phyloP scores from a whole-genome alignment of 305 asterid genomes.

The Solanum hybrid region DNA sequence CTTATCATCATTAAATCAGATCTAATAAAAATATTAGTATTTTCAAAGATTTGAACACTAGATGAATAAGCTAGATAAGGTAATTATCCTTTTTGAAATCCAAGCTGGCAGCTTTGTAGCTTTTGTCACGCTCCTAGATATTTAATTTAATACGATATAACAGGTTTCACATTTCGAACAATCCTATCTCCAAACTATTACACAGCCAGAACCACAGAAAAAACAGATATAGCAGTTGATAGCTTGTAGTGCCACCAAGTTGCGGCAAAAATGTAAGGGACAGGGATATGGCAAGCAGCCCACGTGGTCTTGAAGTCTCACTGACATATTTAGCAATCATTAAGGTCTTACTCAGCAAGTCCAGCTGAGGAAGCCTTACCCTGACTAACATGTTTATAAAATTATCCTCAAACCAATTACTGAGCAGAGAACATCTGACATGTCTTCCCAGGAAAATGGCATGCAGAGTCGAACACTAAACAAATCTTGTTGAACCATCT shows the following conservation, averaged over 20 bases:
- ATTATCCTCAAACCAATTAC: background rate
- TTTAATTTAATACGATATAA: background rate
- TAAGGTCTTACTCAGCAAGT: background rate
- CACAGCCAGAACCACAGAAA: background rate
- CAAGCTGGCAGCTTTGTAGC: constrained; percentile 4
- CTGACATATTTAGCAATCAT: background rate
- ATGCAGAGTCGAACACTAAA: background rate
- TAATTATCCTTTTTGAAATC: background rate
- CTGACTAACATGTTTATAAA: background rate
- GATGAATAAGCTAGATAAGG: background rate
- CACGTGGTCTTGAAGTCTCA: background rate
- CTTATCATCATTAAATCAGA: background rate
- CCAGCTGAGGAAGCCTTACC: constrained; percentile 1
- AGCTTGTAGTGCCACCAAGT: background rate
- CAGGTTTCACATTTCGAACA: background rate
- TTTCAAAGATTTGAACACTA: background rate
- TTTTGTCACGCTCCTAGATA: background rate
- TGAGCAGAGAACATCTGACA: background rate
- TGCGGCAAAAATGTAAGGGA: background rate
- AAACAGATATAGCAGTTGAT: background rate
- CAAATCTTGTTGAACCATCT: background rate
- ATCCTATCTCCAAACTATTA: background rate
- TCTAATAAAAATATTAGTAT: background rate
- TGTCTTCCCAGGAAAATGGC: background rate
- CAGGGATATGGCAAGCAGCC: background rate